Base-by-base conservation (phyloP, 129 eudicot species). In the Saposhnikovia divaricata region DNA sequence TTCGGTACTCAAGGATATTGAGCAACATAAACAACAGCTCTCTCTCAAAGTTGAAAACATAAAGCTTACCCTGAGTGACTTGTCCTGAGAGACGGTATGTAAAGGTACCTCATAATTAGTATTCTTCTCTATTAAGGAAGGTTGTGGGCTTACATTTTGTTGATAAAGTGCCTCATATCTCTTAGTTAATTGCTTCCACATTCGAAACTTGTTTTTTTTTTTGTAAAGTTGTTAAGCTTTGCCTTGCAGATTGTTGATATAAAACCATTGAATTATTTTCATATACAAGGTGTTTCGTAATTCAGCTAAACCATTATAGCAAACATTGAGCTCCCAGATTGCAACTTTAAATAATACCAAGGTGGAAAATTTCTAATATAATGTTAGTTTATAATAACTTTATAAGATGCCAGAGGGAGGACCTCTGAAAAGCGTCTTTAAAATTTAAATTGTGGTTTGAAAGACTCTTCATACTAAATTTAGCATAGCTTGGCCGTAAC, bases 11-110 rank as follows among this genome's bases (percentile, higher is more conserved):
- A 85, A 65, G 80, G 92, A 90, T 57, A 85, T 90, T 74, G 92
- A 90, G 83, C 90, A 90, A 69, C 95, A 90, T 79, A 90, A 90
- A 81, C 85, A 88, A 63, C 88, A 86, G 82, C 69, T 90, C 7
- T 83, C 95, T 48, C 83, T 88, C 74, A 86, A 90, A 86, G 92
- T 86, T 75, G 90, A 88, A 79, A 85, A 81, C 75, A 84, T 84
- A 83, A 86, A 85, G 81, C 87, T 88, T 81, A 83, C 84, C 84
- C 45, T 90, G 83, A 83, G 83, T 85, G 90, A 88, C 71, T 34
- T 34, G 37, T 34, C 37, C 37, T 90, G 83, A 83, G 83, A 86
- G 90, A 88, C 71, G 82, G 87, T 79, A 61, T 80, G 70, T 83
- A 80, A 84, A 84, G 90, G 74, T 83, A 43, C 19, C 31, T 10